phyloP scores from a whole-genome alignment of 257 asterid species.

The Jacaranda copaia region DNA sequence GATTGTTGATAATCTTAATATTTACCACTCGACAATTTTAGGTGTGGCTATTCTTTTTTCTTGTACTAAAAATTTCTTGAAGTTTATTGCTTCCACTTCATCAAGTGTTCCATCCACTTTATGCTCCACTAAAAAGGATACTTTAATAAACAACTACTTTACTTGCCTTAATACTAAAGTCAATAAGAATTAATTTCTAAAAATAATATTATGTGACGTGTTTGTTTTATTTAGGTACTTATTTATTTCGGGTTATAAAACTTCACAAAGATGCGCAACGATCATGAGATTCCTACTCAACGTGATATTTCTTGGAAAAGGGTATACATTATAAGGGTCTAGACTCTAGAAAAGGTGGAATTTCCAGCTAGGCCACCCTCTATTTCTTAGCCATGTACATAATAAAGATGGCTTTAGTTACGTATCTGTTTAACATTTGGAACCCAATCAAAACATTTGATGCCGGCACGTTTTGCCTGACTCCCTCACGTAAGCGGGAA shows the following conservation, averaged over 20 bases:
- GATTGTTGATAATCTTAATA: too few relatives aligned
- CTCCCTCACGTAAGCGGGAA: neutral
- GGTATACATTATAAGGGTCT: neutral
- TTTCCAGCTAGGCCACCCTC: neutral
- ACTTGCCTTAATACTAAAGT: neutral
- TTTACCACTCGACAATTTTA: too few relatives aligned
- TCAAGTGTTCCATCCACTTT: neutral
- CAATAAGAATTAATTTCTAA: too few relatives aligned
- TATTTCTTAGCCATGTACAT: neutral
- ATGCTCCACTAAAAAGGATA: neutral
- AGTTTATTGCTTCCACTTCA: neutral
- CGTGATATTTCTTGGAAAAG: neutral
- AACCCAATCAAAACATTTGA: slow-evolving; percentile 9
- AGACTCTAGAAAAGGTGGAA: neutral
- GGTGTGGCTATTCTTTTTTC: too few relatives aligned
- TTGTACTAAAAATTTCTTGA: too few relatives aligned
- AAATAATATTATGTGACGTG: neutral
- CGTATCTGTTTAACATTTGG: neutral
- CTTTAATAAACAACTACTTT: neutral
- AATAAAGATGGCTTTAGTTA: neutral
- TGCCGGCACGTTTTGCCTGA: neutral
- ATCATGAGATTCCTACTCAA: neutral
- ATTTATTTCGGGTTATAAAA: neutral
- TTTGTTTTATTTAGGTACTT: neutral
- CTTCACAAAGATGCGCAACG: neutral